Percentiles rank a stretch among this genome's conserved stretches.
Conservation (phyloP, 495 filamentous ascomycete species). For the Daldinia loculata region DNA sequence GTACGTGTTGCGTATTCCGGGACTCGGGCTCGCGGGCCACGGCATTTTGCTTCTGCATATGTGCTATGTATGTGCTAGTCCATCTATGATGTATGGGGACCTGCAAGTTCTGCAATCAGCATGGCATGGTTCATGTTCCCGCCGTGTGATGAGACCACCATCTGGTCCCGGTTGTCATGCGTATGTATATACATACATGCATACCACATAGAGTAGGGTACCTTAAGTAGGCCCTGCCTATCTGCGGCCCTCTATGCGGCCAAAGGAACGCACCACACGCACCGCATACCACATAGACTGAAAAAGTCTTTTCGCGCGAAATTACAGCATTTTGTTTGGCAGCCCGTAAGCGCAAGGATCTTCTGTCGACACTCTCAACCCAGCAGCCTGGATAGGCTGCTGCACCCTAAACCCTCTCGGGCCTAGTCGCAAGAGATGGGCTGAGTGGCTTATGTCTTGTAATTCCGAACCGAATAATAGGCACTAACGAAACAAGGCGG, state of each 20-base stretch:
- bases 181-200: conserved; percentile 33
- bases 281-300: conserved; percentile 10
- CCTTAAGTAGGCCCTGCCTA: conserved; percentile 21
- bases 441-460: conserved; percentile 34
- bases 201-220: conserved; percentile 31
- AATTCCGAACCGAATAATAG: conserved; percentile 30
- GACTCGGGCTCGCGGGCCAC: conserved; percentile 42
- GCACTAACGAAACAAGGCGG: conserved; percentile 19
- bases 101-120: conserved; percentile 35
- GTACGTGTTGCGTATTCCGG: conserved; percentile 33
- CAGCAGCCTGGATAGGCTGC: conserved; percentile 45
- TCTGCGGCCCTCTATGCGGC: conserved; percentile 42
- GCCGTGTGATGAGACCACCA: conserved; percentile 40
- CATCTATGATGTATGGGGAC: conserved; percentile 38
- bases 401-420: conserved; percentile 38
- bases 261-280: conserved; percentile 39
- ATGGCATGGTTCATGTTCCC: conserved; percentile 43
- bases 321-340: conserved; percentile 38
- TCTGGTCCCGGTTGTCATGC: conserved; percentile 37
- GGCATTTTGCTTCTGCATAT: conserved; percentile 37
- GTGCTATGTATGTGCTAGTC: conserved; percentile 31
- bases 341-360: conserved; percentile 41
- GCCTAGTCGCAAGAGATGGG: conserved; percentile 12
- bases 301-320: conserved; percentile 32
- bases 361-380: conserved; percentile 25